A percentile compares a stretch with the other conserved stretches of the same genome.
Conservation (phyloP, 78 protist species). For the Dictyostelium firmibasis region DNA sequence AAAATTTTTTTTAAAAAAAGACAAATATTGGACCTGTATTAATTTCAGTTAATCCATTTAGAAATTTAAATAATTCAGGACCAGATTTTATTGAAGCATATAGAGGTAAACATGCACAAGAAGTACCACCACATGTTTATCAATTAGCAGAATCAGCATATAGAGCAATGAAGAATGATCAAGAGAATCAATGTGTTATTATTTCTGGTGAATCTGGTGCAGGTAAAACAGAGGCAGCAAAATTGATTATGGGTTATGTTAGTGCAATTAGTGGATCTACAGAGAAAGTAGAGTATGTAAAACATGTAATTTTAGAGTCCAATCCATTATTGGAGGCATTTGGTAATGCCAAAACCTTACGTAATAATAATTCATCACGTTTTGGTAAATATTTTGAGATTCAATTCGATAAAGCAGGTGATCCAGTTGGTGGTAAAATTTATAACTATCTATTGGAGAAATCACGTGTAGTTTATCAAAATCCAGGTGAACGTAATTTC, state of each 20-base stretch:
- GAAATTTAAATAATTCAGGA: slow-evolving; percentile 72
- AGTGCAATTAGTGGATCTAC: slow-evolving; percentile 88
- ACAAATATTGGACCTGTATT: slow-evolving; percentile 94
- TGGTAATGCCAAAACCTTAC: slow-evolving; percentile 96
- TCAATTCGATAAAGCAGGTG: slow-evolving; percentile 84
- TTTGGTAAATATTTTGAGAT: slow-evolving; percentile 93
- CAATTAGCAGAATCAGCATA: slow-evolving; percentile 93
- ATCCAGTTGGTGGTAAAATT: slow-evolving; percentile 94
- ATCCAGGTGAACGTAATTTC: slow-evolving; percentile 91
- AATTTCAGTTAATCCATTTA: slow-evolving; percentile 94
- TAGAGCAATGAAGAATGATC: slow-evolving; percentile 76
- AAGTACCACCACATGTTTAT: slow-evolving; percentile 92
- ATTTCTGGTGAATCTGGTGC: slow-evolving; percentile 98
- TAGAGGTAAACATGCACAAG: slow-evolving; percentile 83
- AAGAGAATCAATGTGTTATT: slow-evolving; percentile 90
- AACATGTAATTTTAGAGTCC: slow-evolving; percentile 82
- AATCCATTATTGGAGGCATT: slow-evolving; percentile 97
- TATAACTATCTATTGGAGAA: slow-evolving; percentile 80
- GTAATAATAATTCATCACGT: slow-evolving; percentile 96
- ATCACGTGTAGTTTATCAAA: slow-evolving; percentile 92
- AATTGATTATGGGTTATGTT: slow-evolving; percentile 93
- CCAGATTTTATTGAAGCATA: slow-evolving; percentile 69
- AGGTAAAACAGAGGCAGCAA: slow-evolving; percentile 97
- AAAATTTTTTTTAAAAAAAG: too few species aligned
- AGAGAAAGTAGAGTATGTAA: slow-evolving; percentile 79